Conservation (phyloP, 805 yeast genomes). For the Hanseniaspora thailandica region DNA sequence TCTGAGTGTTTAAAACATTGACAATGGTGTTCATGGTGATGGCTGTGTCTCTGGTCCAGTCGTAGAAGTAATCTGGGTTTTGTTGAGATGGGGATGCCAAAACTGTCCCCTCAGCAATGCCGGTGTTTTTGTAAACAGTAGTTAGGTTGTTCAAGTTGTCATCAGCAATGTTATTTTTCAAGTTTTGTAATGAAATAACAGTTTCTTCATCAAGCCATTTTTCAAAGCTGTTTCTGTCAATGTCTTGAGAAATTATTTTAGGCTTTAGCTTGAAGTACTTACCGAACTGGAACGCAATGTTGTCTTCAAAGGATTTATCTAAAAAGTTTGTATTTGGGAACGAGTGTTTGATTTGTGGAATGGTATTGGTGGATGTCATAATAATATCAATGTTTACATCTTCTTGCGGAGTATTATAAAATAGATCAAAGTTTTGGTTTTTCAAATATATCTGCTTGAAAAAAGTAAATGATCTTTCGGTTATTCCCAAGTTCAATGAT, state of each 20-base stretch:
- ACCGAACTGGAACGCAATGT: not conserved
- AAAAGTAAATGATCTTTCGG: not conserved
- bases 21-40: constrained; percentile 59
- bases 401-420: not conserved
- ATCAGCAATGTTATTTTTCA: constrained; percentile 42
- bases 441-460: not conserved
- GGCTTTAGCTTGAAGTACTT: constrained; percentile 5
- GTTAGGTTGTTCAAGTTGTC: constrained; percentile 21
- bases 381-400: not conserved
- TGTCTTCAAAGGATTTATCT: not conserved
- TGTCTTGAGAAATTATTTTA: constrained; percentile 1
- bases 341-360: not conserved
- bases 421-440: not conserved
- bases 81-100: constrained; percentile 70
- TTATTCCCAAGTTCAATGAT: not conserved
- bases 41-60: constrained; percentile 87
- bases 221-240: constrained; percentile 26
- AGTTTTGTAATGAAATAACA: constrained; percentile 31
- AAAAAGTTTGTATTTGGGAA: not conserved
- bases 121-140: not conserved
- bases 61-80: constrained; percentile 72
- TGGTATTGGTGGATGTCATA: not conserved
- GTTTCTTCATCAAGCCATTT: constrained; percentile 37
- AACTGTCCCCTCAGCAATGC: constrained; percentile 54
- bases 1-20: constrained; percentile 35